Percentiles rank a stretch among this genome's conserved stretches.
Conservation (phyloP, 2,329 filamentous ascomycete genomes). For the Sporothrix brunneoviolacea region DNA sequence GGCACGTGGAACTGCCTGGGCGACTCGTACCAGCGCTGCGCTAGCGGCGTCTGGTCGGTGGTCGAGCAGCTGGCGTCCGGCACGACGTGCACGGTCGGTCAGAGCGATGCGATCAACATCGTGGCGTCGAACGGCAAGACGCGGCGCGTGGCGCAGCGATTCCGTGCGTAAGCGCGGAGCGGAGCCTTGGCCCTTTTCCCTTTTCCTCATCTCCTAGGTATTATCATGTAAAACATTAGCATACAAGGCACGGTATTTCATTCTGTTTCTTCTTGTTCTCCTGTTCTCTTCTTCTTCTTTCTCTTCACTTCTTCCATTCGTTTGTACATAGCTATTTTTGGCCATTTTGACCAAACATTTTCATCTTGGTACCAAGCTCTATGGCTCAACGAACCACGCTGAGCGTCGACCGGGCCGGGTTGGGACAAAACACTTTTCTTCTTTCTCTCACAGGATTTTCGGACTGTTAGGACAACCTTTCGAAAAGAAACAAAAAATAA, state of each 20-base stretch:
- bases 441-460: no score
- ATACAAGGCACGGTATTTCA: background rate
- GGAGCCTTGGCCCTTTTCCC: no score
- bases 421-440: background rate
- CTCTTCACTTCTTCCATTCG: slow-evolving; percentile 1
- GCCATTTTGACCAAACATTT: background rate
- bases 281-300: background rate
- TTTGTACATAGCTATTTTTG: background rate
- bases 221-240: no score
- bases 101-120: slow-evolving; percentile 21
- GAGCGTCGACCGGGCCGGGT: slow-evolving; percentile 5
- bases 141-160: slow-evolving; percentile 19
- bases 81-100: slow-evolving; percentile 38
- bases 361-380: background rate
- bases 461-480: no score
- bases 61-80: slow-evolving; percentile 37
- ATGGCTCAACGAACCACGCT: slow-evolving; percentile 4
- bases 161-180: slow-evolving; percentile 20
- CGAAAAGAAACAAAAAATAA: no score
- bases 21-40: slow-evolving; percentile 46
- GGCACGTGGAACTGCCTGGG: slow-evolving; percentile 46
- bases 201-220: background rate
- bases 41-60: slow-evolving; percentile 40
- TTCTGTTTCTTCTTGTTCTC: background rate
- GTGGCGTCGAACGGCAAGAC: slow-evolving; percentile 20